Conservation (phyloP, 176 grass and related monocot genomes). For the Cocos nucifera region DNA sequence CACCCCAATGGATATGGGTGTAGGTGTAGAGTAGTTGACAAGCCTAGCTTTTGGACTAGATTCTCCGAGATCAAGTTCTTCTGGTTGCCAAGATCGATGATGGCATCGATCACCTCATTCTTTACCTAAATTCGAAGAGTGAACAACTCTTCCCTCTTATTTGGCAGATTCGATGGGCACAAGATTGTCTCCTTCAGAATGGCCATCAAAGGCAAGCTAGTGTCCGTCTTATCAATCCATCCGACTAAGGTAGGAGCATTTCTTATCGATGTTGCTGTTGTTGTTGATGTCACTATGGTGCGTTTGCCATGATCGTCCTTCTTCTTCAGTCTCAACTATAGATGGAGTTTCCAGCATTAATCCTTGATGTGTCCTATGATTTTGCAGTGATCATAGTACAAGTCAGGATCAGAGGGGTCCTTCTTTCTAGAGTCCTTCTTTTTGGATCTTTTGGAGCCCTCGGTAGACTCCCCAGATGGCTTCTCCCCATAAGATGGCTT, state of each 20-base stretch:
- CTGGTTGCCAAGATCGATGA: background rate
- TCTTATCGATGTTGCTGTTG: background rate
- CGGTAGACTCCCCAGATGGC: background rate
- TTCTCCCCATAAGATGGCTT: background rate
- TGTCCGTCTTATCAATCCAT: background rate
- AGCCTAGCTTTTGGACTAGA: background rate
- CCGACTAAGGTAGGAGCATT: background rate
- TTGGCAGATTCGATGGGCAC: background rate
- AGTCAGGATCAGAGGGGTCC: no score
- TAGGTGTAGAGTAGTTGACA: background rate
- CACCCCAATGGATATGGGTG: background rate
- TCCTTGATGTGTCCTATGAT: no score
- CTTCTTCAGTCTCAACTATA: background rate
- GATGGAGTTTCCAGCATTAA: background rate
- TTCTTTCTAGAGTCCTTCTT: no score
- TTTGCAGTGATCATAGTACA: no score
- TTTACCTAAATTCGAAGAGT: background rate
- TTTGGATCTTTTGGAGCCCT: background rate
- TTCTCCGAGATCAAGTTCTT: background rate
- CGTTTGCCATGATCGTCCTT: background rate
- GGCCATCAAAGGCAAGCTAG: no score
- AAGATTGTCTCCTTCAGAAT: background rate
- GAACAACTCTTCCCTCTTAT: background rate
- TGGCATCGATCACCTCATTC: background rate
- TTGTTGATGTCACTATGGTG: background rate